Percentiles rank a stretch among this genome's conserved stretches.
These are phyloP conservation scores for Vanrija sp. DNA, from an alignment of 1,284 basidiomycete genomes.

Conservation along the genomic window DNA sequence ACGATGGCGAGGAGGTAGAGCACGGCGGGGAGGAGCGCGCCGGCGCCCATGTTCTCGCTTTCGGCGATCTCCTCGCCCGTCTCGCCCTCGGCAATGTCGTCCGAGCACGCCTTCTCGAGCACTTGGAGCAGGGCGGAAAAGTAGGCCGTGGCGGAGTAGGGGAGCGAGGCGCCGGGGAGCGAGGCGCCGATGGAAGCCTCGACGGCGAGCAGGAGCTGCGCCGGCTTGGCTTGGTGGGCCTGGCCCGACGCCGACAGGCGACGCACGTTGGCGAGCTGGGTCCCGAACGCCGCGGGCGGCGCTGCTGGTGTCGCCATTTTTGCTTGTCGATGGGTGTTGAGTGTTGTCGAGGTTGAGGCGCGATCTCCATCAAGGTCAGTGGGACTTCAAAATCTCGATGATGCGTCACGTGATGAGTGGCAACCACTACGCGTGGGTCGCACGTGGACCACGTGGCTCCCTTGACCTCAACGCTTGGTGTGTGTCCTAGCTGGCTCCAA, in stretches of 20 bases:
- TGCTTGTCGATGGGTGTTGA: not conserved
- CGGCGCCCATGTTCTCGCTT: constrained; percentile 55
- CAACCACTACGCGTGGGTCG: not conserved
- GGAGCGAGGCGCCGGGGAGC: constrained; percentile 56
- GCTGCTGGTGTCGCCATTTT: constrained; percentile 18
- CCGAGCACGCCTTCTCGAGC: constrained; percentile 44
- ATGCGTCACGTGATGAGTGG: not conserved
- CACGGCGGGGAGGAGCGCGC: constrained; percentile 77
- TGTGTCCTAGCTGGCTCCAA: not conserved
- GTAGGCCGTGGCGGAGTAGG: constrained; percentile 77
- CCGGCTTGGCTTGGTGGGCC: constrained; percentile 84
- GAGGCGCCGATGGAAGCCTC: constrained; percentile 68
- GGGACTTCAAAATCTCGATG: not conserved
- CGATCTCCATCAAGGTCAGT: not conserved
- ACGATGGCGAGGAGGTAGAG: constrained; percentile 82
- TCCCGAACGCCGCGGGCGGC: constrained; percentile 29
- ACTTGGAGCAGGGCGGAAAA: constrained; percentile 70
- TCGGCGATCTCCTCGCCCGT: constrained; percentile 43
- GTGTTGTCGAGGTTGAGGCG: not conserved
- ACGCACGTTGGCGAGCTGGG: constrained; percentile 76
- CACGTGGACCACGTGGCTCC: too few relatives aligned
- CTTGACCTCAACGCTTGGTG: too few relatives aligned
- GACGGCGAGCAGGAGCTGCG: constrained; percentile 79
- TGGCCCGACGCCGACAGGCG: constrained; percentile 77
- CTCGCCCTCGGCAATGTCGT: constrained; percentile 29